Percentiles rank a stretch among this genome's conserved stretches.
Conservation (phyloP, 2,329 filamentous ascomycete genomes). For the Dactylellina haptotyla region DNA sequence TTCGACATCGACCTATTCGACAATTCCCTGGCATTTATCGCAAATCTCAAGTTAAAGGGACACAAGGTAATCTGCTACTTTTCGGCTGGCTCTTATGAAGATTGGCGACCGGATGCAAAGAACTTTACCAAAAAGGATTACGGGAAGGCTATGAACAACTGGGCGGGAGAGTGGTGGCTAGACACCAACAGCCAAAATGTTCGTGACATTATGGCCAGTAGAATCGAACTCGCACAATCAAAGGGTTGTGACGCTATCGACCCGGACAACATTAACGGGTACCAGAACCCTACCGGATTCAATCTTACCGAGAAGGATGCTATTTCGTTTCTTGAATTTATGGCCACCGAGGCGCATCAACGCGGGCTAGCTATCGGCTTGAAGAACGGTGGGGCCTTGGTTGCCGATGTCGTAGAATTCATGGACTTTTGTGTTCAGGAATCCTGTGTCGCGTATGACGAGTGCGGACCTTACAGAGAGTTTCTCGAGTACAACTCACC, state of each 20-base stretch:
- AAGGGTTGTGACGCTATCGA: slow-evolving; percentile 77
- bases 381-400: slow-evolving; percentile 74
- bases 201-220: slow-evolving; percentile 71
- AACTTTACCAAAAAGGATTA: slow-evolving; percentile 69
- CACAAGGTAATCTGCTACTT: slow-evolving; percentile 76
- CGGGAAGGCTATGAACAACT: slow-evolving; percentile 70
- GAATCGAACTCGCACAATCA: slow-evolving; percentile 69
- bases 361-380: slow-evolving; percentile 72
- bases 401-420: slow-evolving; percentile 60
- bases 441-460: slow-evolving; percentile 71
- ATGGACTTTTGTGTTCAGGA: slow-evolving; percentile 77
- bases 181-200: slow-evolving; percentile 69
- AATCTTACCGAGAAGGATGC: slow-evolving; percentile 69
- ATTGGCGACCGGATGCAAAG: slow-evolving; percentile 69
- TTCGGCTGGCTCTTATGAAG: slow-evolving; percentile 75
- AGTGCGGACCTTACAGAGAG: slow-evolving; percentile 69
- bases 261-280: slow-evolving; percentile 77
- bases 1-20: slow-evolving; percentile 70
- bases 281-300: slow-evolving; percentile 73
- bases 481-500: slow-evolving; percentile 73
- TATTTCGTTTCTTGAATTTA: slow-evolving; percentile 70
- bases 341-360: slow-evolving; percentile 67
- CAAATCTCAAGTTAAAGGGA: slow-evolving; percentile 64
- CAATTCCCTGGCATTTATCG: slow-evolving; percentile 69
- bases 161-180: slow-evolving; percentile 75